Evolutionary conservation across 495 filamentous ascomycete species (phyloP).

Genomic region (Aspergillus biplanus): DNA sequence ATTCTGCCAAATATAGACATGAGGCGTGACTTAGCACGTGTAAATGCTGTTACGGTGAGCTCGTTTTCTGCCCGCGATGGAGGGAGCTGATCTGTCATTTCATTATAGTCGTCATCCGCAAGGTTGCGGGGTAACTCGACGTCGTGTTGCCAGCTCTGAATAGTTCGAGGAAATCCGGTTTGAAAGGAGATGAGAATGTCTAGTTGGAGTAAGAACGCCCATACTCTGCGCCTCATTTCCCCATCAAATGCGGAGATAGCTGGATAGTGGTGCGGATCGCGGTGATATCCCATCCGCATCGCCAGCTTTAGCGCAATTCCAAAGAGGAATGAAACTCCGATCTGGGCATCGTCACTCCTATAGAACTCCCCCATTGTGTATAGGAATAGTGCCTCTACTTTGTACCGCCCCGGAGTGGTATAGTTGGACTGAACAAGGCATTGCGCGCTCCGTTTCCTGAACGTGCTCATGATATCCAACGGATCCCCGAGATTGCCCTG

Average conservation of each 20-base stretch:
- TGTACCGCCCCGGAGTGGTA: slow-evolving; percentile 15
- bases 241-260: slow-evolving; percentile 43
- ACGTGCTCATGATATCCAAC: slow-evolving; percentile 11
- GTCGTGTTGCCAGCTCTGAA: slow-evolving; percentile 49
- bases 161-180: slow-evolving; percentile 48
- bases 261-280: slow-evolving; percentile 44
- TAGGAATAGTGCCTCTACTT: slow-evolving; percentile 42
- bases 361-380: slow-evolving; percentile 45
- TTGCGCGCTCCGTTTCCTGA: slow-evolving; percentile 16
- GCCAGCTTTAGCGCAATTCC: slow-evolving; percentile 45
- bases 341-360: slow-evolving; percentile 38
- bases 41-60: slow-evolving; percentile 40
- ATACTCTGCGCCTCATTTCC: slow-evolving; percentile 51
- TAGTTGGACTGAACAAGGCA: slow-evolving; percentile 22
- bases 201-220: slow-evolving; percentile 43
- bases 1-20: slow-evolving; percentile 51
- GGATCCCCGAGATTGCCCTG: slow-evolving; percentile 25
- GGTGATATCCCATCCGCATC: slow-evolving; percentile 52
- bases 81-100: slow-evolving; percentile 39
- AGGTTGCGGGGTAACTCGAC: slow-evolving; percentile 47
- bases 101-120: slow-evolving; percentile 47
- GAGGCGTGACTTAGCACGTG: slow-evolving; percentile 43
- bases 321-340: slow-evolving; percentile 41
- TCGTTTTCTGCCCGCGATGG: slow-evolving; percentile 40
- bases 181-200: slow-evolving; percentile 51